A percentile compares a stretch with the other conserved stretches of the same genome.
phyloP scores from a whole-genome alignment of 83 land plant species.

The Picea abies region DNA sequence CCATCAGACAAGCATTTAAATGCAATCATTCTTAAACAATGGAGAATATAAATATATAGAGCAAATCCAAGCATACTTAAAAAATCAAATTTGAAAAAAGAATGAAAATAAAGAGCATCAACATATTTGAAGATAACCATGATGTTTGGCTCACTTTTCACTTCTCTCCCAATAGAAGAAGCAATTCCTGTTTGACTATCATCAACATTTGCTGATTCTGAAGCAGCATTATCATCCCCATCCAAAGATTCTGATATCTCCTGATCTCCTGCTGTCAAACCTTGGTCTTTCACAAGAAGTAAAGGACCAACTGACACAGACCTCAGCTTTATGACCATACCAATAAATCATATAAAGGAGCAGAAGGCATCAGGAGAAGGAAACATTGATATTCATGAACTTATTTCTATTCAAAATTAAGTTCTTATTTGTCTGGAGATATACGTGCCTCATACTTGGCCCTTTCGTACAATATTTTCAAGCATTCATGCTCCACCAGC shows the following conservation, averaged over 20 bases:
- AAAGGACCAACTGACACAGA: conserved; percentile 18
- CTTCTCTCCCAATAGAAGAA: conserved; percentile 20
- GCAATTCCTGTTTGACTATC: conserved; percentile 20
- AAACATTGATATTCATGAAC: not conserved
- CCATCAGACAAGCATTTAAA: not conserved
- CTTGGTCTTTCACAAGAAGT: conserved; percentile 24
- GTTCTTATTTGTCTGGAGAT: not conserved
- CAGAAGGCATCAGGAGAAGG: not conserved
- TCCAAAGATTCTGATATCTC: conserved; percentile 32
- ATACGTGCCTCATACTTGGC: not conserved
- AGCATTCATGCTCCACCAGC: not conserved
- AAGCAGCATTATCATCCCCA: conserved; percentile 26
- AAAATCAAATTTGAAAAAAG: not conserved
- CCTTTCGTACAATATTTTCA: not conserved
- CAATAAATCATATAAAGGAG: not conserved
- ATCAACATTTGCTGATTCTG: conserved; percentile 26
- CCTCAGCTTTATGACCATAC: not conserved
- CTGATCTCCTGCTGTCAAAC: conserved; percentile 21
- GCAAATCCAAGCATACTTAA: not conserved
- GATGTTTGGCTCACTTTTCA: conserved; percentile 22
- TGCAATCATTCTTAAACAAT: not conserved
- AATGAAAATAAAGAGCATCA: not conserved
- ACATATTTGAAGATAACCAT: not conserved
- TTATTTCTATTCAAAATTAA: not conserved
- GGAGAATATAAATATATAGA: not conserved